Percentiles rank a stretch among this genome's conserved stretches.
Evolutionary conservation across 495 filamentous ascomycete species (phyloP).

Genomic region (Sordaria brevicollis): DNA sequence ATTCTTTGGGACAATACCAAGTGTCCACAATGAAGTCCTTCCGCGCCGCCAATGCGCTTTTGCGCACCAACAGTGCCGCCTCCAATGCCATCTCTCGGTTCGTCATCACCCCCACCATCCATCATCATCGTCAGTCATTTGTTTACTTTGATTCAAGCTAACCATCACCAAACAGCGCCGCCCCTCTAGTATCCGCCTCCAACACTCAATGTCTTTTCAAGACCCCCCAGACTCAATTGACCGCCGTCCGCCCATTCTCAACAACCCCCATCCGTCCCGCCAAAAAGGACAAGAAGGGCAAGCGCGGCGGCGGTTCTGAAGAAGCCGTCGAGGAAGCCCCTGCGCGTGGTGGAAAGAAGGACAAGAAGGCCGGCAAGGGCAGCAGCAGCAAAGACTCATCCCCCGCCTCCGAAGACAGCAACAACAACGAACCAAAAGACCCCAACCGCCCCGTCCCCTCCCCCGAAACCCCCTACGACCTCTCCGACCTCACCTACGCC

Average conservation of each 20-base stretch:
- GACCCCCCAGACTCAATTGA: not conserved
- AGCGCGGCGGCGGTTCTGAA: not conserved
- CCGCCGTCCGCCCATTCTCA: not conserved
- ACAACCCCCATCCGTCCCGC: not conserved
- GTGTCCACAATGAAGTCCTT: slow-evolving; percentile 11
- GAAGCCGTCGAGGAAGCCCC: not conserved
- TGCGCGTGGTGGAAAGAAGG: not conserved
- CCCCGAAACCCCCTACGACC: slow-evolving; percentile 54
- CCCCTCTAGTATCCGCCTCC: not conserved
- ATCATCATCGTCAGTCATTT: not conserved
- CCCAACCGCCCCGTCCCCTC: slow-evolving; percentile 15
- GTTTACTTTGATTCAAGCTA: not conserved
- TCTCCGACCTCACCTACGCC: slow-evolving; percentile 50
- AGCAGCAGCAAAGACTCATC: not conserved
- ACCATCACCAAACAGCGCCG: not conserved
- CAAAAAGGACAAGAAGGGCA: slow-evolving; percentile 2
- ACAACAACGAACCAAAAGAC: not conserved
- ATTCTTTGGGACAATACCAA: not conserved
- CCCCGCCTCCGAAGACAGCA: slow-evolving; percentile 3
- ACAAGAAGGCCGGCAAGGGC: not conserved
- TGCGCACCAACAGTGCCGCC: slow-evolving; percentile 5
- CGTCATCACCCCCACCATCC: not conserved
- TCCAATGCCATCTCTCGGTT: slow-evolving; percentile 2
- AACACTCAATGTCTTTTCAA: not conserved
- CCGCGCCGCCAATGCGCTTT: slow-evolving; percentile 11